Conservation (phyloP, 768 basidiomycete species). For the Leucosporidium scottii region DNA sequence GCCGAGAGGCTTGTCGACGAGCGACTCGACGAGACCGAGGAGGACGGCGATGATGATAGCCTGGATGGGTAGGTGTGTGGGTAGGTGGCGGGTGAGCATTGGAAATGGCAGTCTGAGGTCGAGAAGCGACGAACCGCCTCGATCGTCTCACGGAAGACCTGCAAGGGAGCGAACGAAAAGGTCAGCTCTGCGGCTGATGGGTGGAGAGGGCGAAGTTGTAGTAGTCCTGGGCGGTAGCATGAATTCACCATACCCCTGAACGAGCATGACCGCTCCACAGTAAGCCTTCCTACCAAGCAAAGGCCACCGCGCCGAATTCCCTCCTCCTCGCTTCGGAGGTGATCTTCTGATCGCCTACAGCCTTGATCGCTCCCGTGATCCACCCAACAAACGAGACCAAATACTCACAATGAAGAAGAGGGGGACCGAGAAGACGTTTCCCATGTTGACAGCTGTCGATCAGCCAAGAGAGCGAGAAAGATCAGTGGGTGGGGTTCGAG, state of each 20-base stretch:
- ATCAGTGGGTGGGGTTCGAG: too few species aligned
- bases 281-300: too few species aligned
- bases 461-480: not conserved
- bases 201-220: too few species aligned
- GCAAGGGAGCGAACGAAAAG: constrained; percentile 29
- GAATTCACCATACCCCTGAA: too few species aligned
- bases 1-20: constrained; percentile 45
- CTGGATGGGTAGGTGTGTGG: not conserved
- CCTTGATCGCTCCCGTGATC: not conserved
- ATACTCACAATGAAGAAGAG: constrained; percentile 2
- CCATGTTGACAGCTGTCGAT: not conserved
- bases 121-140: constrained; percentile 69
- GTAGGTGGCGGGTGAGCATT: not conserved
- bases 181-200: not conserved
- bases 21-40: constrained; percentile 78
- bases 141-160: constrained; percentile 57
- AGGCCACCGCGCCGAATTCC: not conserved
- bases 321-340: constrained; percentile 27
- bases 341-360: not conserved
- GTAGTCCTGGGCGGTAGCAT: too few species aligned
- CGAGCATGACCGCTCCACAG: too few species aligned
- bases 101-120: constrained; percentile 47
- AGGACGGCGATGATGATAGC: constrained; percentile 86
- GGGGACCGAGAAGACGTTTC: not conserved
- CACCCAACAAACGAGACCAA: not conserved